A percentile compares a stretch with the other conserved stretches of the same genome.
phyloP scores from a whole-genome alignment of 2,329 filamentous ascomycete genomes.

The Aspergillus sp. region DNA sequence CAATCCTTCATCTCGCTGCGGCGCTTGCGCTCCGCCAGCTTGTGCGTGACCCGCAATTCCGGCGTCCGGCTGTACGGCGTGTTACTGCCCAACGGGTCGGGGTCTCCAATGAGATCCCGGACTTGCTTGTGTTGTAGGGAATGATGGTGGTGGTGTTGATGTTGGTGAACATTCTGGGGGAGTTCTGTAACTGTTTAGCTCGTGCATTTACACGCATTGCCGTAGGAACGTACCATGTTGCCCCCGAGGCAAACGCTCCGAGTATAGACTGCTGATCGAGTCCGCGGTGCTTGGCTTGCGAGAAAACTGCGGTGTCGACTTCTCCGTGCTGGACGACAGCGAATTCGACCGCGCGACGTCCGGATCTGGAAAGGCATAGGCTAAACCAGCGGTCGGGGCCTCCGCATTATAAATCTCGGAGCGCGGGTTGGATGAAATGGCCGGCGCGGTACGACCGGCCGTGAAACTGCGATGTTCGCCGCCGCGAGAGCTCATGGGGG shows the following conservation, averaged over 20 bases:
- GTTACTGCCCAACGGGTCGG: conserved; percentile 32
- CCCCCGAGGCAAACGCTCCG: conserved; percentile 39
- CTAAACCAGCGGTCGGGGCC: conserved; percentile 42
- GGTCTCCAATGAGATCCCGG: conserved; percentile 39
- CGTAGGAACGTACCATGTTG: conserved; percentile 37
- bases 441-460: conserved; percentile 40
- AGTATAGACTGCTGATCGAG: conserved; percentile 42
- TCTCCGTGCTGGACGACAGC: conserved; percentile 26
- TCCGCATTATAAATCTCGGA: conserved; percentile 45
- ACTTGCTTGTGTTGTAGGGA: conserved; percentile 43
- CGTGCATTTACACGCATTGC: not conserved
- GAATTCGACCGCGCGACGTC: conserved; percentile 35
- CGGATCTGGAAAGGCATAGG: conserved; percentile 45
- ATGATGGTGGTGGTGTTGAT: conserved; percentile 29
- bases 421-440: conserved; percentile 42
- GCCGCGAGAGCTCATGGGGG: conserved; percentile 32
- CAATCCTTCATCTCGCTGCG: conserved; percentile 47
- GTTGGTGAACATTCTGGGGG: conserved; percentile 32
- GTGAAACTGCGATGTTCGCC: conserved; percentile 36
- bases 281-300: conserved; percentile 41
- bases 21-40: conserved; percentile 44
- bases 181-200: conserved; percentile 28
- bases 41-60: conserved; percentile 43
- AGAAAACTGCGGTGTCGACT: conserved; percentile 30
- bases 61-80: conserved; percentile 45